Base-by-base conservation (phyloP, 352 stramenopile species). In the Globisporangium camurandrum region DNA sequence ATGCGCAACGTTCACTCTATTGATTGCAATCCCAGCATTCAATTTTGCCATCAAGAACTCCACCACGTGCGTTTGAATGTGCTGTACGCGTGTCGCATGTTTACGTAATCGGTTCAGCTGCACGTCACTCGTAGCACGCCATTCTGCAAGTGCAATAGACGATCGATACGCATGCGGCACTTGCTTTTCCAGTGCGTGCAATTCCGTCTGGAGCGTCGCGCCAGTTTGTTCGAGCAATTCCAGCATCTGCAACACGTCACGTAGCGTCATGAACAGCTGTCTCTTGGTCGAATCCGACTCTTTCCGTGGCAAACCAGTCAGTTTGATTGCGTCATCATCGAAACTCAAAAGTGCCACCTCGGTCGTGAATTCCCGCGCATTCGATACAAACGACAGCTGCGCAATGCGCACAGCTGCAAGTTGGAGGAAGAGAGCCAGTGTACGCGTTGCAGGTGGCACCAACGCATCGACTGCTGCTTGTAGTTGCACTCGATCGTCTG, bases 141-240 rank as follows among this genome's bases (percentile, higher is more conserved):
- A 81, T 49, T 53, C 20, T 46, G 71, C 70, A 74, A 88, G 0
- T 62, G 66, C 8, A 46, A 17, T 14, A 74, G 0, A 86, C 68
- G 17, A 28, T 28, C 10, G 14, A 10, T 1, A 56, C 49, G 0
- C 84, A 46, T 11, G 66, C 47, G 57, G 81, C 69, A 28, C 82
- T 65, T 57, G 86, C 77, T 4, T 73, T 48, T 3, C 63, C 69
- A 10, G 86, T 48, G n/a, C 70, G 68, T 28, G 86, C 77, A n/a
- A n/a, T n/a, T n/a, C n/a, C n/a, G n/a, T n/a, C n/a, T n/a, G n/a
- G n/a, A 17, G 70, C 77, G 30, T 61, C 63, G 46, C 66, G 77
- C 12, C 63, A 61, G n/a, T n/a, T n/a, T n/a, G n/a, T n/a, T n/a
- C n/a, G 33, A 85, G 67, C 47, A 80, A 67, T 48, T 86, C 74